Conservation (phyloP, 371 early-diverging fungal species). For the Phascolomyces articulosus region DNA sequence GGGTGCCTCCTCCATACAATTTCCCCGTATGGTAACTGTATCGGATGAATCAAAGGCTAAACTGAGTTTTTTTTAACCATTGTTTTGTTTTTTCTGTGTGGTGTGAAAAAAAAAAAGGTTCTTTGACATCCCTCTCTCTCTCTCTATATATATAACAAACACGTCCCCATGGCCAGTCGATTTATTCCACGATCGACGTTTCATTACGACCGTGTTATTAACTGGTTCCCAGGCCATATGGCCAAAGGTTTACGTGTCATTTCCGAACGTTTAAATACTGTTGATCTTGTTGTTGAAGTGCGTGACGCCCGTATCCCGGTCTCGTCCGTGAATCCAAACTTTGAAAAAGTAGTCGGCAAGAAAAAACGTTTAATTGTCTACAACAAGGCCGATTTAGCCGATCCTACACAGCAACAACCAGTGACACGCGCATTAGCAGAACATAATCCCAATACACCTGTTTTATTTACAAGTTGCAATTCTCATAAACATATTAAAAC, state of each 20-base stretch:
- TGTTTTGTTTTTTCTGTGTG: too few species aligned
- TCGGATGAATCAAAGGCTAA: too few species aligned
- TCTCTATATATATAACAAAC: too few species aligned
- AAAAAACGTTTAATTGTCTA: conserved; percentile 84
- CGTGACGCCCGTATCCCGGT: conserved; percentile 95
- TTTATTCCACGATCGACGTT: conserved; percentile 51
- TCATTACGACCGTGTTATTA: conserved; percentile 73
- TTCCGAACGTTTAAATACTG: conserved; percentile 66
- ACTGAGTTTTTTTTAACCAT: too few species aligned
- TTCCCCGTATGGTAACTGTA: too few species aligned
- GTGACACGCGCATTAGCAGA: conserved; percentile 54
- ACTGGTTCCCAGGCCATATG: conserved; percentile 98
- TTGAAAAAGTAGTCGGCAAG: conserved; percentile 70
- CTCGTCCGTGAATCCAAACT: conserved; percentile 84
- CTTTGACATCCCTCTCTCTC: too few species aligned
- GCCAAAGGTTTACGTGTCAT: conserved; percentile 82
- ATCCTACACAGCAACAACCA: conserved; percentile 46
- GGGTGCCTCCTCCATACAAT: too few species aligned
- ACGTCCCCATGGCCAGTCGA: conserved; percentile 24
- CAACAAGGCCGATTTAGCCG: conserved; percentile 92
- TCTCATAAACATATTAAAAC: conserved; percentile 63
- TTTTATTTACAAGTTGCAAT: conserved; percentile 76
- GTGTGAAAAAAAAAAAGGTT: too few species aligned
- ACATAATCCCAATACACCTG: conserved; percentile 51
- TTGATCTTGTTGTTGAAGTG: conserved; percentile 91